Conservation (phyloP, 495 filamentous ascomycete species). For the Lasiosphaeris hirsuta region DNA sequence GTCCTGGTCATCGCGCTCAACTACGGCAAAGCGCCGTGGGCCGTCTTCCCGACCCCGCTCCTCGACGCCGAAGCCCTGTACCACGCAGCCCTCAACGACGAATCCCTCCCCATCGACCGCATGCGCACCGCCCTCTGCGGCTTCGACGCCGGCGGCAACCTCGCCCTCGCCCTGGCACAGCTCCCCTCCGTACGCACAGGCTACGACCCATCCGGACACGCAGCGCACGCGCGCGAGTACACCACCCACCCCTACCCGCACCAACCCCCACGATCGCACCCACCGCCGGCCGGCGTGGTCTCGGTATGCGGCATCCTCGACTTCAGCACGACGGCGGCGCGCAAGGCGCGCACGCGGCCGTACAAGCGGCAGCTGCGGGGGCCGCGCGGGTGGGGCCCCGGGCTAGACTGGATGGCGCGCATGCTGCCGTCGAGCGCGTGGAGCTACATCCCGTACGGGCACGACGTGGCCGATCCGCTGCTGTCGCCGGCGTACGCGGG, state of each 20-base stretch:
- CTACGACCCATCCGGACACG: constrained; percentile 13
- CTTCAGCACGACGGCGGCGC: constrained; percentile 19
- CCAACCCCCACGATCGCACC: constrained; percentile 16
- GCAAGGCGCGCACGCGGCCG: constrained; percentile 28
- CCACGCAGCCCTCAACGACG: constrained; percentile 33
- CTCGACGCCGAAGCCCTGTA: constrained; percentile 36
- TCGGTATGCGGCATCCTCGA: constrained; percentile 33
- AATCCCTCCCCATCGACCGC: constrained; percentile 37
- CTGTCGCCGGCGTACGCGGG: constrained; percentile 31
- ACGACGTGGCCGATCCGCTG: constrained; percentile 26
- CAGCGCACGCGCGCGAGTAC: background rate
- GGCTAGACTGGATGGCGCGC: constrained; percentile 26
- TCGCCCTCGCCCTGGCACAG: constrained; percentile 31
- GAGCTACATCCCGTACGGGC: constrained; percentile 34
- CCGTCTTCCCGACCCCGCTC: constrained; percentile 32
- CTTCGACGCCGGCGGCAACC: constrained; percentile 36
- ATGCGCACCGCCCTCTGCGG: constrained; percentile 31
- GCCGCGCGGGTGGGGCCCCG: constrained; percentile 25
- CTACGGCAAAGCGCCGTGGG: constrained; percentile 35
- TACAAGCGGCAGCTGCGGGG: constrained; percentile 30
- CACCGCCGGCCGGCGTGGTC: constrained; percentile 26
- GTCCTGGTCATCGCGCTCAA: constrained; percentile 35
- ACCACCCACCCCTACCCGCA: constrained; percentile 8
- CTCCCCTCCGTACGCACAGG: constrained; percentile 29
- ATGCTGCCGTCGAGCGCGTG: constrained; percentile 28